Evolutionary conservation across 192 early-diverging fungal genomes (phyloP).

Genomic region (Linnemannia schmuckeri): DNA sequence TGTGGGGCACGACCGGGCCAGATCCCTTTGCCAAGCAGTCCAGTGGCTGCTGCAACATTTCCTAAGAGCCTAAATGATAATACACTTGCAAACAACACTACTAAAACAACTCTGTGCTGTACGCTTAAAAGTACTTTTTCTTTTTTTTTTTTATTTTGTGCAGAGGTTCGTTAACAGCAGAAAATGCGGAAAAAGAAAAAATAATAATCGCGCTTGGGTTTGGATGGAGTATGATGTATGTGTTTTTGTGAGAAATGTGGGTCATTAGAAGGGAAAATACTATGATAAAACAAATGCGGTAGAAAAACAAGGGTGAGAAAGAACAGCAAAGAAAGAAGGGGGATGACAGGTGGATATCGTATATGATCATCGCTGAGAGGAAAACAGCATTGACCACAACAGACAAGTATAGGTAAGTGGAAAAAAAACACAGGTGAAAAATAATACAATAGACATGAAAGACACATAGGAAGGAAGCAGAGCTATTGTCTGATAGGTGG

Average conservation of each 20-base stretch:
- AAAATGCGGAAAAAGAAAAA: not conserved
- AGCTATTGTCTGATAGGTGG: slow-evolving; percentile 21
- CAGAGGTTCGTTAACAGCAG: not conserved
- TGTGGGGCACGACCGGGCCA: slow-evolving; percentile 56
- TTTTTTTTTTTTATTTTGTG: not conserved
- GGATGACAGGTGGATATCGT: not conserved
- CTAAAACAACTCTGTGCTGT: not conserved
- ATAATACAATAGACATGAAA: slow-evolving; percentile 1
- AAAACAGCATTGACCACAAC: not conserved
- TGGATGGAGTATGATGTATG: not conserved
- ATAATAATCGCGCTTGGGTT: too few species aligned
- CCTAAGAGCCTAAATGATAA: not conserved
- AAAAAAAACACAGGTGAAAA: not conserved
- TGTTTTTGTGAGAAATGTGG: not conserved
- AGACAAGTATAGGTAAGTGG: not conserved
- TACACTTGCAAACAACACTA: not conserved
- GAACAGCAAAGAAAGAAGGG: not conserved
- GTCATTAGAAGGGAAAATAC: not conserved
- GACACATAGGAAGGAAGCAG: not conserved
- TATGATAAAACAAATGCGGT: not conserved
- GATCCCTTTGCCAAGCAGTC: slow-evolving; percentile 44
- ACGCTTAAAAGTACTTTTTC: not conserved
- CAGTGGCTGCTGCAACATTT: slow-evolving; percentile 20
- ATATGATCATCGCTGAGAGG: not conserved
- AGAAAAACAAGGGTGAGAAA: not conserved